Base-by-base conservation (phyloP, 129 eudicot genomes). In the Ambrosia trifida region DNA sequence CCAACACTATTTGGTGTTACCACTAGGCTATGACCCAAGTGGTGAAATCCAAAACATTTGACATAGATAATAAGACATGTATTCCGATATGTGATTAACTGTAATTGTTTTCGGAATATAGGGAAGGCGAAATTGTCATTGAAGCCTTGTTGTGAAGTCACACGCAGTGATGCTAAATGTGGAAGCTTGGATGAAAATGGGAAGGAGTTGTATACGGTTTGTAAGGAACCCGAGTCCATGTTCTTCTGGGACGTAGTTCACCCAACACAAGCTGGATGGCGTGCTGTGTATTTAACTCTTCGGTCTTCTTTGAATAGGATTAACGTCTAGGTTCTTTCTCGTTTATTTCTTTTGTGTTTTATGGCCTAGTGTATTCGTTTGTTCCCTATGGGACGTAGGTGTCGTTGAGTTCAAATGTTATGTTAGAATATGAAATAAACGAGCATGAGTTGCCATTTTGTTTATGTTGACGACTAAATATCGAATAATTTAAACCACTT, bases 261-360 rank as follows among this genome's bases (percentile, higher is more conserved):
- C 68, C 96, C 96, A 20, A 81, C 94, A 4, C 85, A 90, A 71
- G 94, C 94, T 4, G 96, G 96, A 58, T 90, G 96, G 96, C 79
- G 59, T 33, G 94, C 90, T 0, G 84, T 87, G 17, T 90, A 51
- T 72, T 67, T 53, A 18, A 51, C 74, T 64, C 69, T 85, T 44
- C 72, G 79, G 31, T 45, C 88, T 4, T 45, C 80, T 66, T 85
- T 90, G 47, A 44, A 83, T 12, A 82, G 79, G 51, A 80, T 76
- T 62, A 72, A 70, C 54, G 46, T 4, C 51, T 68, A 82, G 46
- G 2, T n/a, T 44, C 24, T 43, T 78, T 52, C 16, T 58, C 5
- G 8, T 71, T 47, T 41, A 8, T 19, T 63, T 52, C 4, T 59
- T 35, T 36, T 45, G 30, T 76, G 69, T 64, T 45, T 38, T 56